phyloP scores from a whole-genome alignment of 495 filamentous ascomycete genomes.

The Trichoderma virens region DNA sequence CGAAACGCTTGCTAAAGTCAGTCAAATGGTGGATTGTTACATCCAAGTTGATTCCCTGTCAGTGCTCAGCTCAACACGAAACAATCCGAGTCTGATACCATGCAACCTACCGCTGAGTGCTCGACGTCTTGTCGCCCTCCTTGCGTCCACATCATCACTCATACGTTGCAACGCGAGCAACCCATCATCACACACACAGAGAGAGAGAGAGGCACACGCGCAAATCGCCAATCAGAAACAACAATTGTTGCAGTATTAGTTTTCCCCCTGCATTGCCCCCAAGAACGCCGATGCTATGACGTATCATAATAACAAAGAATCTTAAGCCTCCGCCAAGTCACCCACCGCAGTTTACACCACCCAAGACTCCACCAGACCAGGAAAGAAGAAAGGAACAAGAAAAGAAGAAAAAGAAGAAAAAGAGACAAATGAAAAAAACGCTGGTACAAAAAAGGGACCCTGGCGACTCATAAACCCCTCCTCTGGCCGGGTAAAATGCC shows the following conservation, averaged over 20 bases:
- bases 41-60: too few species aligned
- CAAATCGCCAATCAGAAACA: neutral
- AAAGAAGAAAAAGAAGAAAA: neutral
- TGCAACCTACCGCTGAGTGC: too few species aligned
- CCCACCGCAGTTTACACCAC: neutral
- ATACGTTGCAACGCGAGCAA: too few species aligned
- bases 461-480: neutral
- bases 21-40: too few species aligned
- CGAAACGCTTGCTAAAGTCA: too few species aligned
- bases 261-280: neutral
- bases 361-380: neutral
- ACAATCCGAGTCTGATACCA: too few species aligned
- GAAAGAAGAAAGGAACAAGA: neutral
- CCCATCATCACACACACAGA: neutral
- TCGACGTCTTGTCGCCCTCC: too few species aligned
- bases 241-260: neutral
- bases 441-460: neutral
- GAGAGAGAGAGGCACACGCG: neutral
- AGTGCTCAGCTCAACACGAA: too few species aligned
- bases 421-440: neutral
- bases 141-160: too few species aligned
- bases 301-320: constrained; percentile 2
- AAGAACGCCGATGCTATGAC: constrained; percentile 6
- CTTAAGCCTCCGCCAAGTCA: neutral
- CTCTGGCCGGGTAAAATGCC: neutral